A percentile compares a stretch with the other conserved stretches of the same genome.
phyloP scores from a whole-genome alignment of 1,284 basidiomycete species.

The Puccinia hordei region DNA sequence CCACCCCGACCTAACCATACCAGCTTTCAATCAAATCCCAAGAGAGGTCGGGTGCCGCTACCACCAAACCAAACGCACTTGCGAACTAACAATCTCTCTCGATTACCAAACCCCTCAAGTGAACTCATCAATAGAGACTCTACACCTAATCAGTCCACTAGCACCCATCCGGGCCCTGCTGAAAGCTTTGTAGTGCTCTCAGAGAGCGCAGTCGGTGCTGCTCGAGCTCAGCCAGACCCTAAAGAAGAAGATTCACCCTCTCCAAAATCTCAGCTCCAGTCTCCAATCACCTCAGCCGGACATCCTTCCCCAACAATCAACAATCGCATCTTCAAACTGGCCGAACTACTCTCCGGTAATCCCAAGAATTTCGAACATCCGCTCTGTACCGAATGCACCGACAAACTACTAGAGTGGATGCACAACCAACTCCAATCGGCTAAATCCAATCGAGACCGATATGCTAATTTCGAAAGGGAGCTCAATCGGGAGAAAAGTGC shows the following conservation, averaged over 20 bases:
- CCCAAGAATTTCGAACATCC: conserved; percentile 90
- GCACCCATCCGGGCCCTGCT: conserved; percentile 20
- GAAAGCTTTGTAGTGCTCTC: conserved; percentile 49
- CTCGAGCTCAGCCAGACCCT: conserved; percentile 30
- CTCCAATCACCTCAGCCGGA: not conserved
- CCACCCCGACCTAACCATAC: not conserved
- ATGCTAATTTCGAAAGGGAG: conserved; percentile 86
- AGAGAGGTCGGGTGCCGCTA: not conserved
- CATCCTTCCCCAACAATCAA: not conserved
- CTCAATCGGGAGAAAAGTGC: conserved; percentile 64
- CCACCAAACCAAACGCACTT: not conserved
- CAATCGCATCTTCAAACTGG: conserved; percentile 25
- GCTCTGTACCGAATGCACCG: conserved; percentile 89
- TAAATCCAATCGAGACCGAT: conserved; percentile 86
- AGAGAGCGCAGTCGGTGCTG: conserved; percentile 42
- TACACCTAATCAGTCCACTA: conserved; percentile 5
- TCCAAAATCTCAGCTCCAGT: not conserved
- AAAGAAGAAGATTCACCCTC: not conserved
- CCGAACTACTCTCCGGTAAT: conserved; percentile 66
- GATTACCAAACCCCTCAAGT: not conserved
- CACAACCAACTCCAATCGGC: conserved; percentile 83
- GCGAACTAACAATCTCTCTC: not conserved
- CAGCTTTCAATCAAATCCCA: not conserved
- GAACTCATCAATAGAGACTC: not conserved
- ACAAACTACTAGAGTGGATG: conserved; percentile 74